phyloP scores from a whole-genome alignment of 2,329 filamentous ascomycete species.

The Myriosclerotinia scirpicola region DNA sequence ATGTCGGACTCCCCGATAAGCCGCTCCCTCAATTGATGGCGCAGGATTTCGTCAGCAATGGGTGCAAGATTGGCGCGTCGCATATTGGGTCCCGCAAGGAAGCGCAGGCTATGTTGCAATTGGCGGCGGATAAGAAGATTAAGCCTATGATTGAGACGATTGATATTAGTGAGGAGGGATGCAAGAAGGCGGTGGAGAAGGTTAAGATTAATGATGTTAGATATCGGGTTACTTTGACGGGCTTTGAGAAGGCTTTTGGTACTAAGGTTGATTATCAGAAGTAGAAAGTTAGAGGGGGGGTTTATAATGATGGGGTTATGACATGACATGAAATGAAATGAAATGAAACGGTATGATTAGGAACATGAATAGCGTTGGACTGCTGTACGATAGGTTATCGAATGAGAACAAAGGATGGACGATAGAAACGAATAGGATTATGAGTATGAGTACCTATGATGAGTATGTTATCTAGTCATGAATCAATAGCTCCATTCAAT shows the following conservation, averaged over 20 bases:
- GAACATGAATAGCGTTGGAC: too few relatives aligned
- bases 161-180: constrained; percentile 45
- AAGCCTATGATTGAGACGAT: constrained; percentile 54
- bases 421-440: too few relatives aligned
- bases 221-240: constrained; percentile 70
- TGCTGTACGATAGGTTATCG: too few relatives aligned
- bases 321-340: too few relatives aligned
- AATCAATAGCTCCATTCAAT: too few relatives aligned
- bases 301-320: neutral
- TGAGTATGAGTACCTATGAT: too few relatives aligned
- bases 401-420: too few relatives aligned
- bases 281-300: neutral
- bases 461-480: too few relatives aligned
- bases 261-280: constrained; percentile 25
- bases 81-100: constrained; percentile 48
- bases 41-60: constrained; percentile 58
- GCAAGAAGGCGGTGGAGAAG: constrained; percentile 67
- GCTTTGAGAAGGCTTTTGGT: constrained; percentile 65
- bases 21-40: constrained; percentile 53
- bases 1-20: constrained; percentile 66
- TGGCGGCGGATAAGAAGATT: constrained; percentile 58
- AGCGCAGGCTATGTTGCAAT: constrained; percentile 60
- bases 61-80: constrained; percentile 48
- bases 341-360: too few relatives aligned
- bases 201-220: constrained; percentile 70